Conservation (phyloP, 805 yeast species). For the Starmerella riodocensis region DNA sequence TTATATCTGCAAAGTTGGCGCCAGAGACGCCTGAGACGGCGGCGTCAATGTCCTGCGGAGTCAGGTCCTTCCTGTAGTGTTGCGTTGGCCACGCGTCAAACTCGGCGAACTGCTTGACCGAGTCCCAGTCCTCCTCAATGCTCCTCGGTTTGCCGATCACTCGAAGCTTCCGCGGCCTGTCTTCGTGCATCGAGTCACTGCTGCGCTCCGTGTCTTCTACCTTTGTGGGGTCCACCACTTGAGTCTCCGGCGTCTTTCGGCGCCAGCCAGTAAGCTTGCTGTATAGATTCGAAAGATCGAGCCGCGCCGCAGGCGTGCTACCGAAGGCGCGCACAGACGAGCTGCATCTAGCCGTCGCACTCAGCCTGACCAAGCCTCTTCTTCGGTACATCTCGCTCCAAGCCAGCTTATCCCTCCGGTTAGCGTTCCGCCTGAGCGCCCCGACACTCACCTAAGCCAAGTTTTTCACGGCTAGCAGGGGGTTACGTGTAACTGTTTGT, state of each 20-base stretch:
- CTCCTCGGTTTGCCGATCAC: slow-evolving; percentile 19
- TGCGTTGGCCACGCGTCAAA: slow-evolving; percentile 27
- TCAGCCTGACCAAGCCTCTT: no score
- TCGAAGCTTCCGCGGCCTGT: slow-evolving; percentile 17
- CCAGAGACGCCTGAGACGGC: slow-evolving; percentile 7
- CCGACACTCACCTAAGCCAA: no score
- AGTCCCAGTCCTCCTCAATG: slow-evolving; percentile 13
- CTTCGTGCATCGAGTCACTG: slow-evolving; percentile 16
- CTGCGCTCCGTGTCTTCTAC: slow-evolving; percentile 6
- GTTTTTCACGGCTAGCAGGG: no score
- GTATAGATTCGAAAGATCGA: slow-evolving; percentile 15
- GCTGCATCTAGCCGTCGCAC: no score
- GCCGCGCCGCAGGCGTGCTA: slow-evolving; percentile 6
- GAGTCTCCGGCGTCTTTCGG: slow-evolving; percentile 4
- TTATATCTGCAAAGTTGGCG: slow-evolving; percentile 29
- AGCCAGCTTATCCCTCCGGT: no score
- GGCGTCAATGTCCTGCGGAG: slow-evolving; percentile 10
- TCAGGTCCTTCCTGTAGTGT: slow-evolving; percentile 18
- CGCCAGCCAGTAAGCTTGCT: slow-evolving; percentile 17
- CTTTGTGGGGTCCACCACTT: slow-evolving; percentile 21
- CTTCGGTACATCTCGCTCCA: no score
- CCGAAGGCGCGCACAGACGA: no score
- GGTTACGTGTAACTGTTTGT: no score
- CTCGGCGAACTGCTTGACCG: slow-evolving; percentile 15
- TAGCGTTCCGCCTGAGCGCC: no score